Percentiles rank a stretch among this genome's conserved stretches.
Conservation (phyloP, 208 protist species). For the Porcisia hertigi region DNA sequence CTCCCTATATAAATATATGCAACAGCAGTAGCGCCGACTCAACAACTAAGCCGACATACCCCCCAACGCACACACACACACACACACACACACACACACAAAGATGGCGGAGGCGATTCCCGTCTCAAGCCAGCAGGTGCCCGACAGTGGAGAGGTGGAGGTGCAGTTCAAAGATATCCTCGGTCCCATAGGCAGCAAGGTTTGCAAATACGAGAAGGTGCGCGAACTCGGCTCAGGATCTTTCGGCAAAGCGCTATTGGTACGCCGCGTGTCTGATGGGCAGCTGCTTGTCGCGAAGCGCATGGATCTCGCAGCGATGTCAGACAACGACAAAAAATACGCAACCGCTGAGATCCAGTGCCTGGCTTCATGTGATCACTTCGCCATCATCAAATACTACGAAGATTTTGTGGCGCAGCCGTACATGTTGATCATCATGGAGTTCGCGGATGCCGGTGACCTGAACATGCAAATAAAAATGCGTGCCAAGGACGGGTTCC, state of each 20-base stretch:
- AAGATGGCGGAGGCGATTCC: slow-evolving; percentile 38
- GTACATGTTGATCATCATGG: slow-evolving; percentile 85
- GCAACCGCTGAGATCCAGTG: slow-evolving; percentile 92
- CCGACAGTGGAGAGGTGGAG: slow-evolving; percentile 10
- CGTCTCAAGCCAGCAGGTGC: slow-evolving; percentile 35
- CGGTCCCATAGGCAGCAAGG: slow-evolving; percentile 36
- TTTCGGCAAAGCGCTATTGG: slow-evolving; percentile 79
- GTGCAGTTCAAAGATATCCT: slow-evolving; percentile 44
- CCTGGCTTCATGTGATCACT: slow-evolving; percentile 87
- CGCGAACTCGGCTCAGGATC: slow-evolving; percentile 84
- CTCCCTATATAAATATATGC: neutral
- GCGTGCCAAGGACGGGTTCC: slow-evolving; percentile 41
- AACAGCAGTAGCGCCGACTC: neutral
- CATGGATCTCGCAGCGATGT: slow-evolving; percentile 87
- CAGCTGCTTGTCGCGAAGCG: slow-evolving; percentile 87
- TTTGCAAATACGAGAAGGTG: slow-evolving; percentile 44
- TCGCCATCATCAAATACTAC: slow-evolving; percentile 90
- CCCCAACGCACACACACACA: slow-evolving; percentile 4
- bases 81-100: neutral
- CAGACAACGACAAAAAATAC: slow-evolving; percentile 85
- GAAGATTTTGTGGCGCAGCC: slow-evolving; percentile 56
- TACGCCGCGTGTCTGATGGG: slow-evolving; percentile 73
- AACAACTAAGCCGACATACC: neutral
- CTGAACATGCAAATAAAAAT: slow-evolving; percentile 83
- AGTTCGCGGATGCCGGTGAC: slow-evolving; percentile 87